Evolutionary conservation across 306 rosid species (phyloP).

Genomic region (Pueraria montana): DNA sequence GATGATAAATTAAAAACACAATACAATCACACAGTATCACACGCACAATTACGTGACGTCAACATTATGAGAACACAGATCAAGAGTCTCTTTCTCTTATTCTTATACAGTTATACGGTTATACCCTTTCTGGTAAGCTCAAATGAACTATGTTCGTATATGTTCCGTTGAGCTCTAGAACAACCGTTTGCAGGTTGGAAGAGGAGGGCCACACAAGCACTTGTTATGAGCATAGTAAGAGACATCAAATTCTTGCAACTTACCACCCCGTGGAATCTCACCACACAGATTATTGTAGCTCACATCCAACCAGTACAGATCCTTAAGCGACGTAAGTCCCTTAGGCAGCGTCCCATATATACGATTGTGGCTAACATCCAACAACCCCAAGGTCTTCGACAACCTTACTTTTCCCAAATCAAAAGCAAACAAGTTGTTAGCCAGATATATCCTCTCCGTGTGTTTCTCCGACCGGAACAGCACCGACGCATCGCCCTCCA

Average conservation of each 20-base stretch:
- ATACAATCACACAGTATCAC: too few relatives aligned
- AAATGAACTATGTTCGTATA: too few relatives aligned
- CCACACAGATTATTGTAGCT: conserved; percentile 47
- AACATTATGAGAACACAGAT: too few relatives aligned
- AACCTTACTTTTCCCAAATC: conserved; percentile 42
- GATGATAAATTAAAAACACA: too few relatives aligned
- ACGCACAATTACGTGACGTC: too few relatives aligned
- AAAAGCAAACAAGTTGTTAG: conserved; percentile 13
- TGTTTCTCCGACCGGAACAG: conserved; percentile 36
- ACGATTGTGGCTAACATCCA: conserved; percentile 37
- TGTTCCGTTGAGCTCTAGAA: too few relatives aligned
- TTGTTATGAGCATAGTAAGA: conserved; percentile 31
- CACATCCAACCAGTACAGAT: conserved; percentile 25
- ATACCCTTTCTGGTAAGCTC: too few relatives aligned
- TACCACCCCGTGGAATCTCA: conserved; percentile 45
- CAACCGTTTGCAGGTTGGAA: neutral
- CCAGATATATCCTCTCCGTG: conserved; percentile 22
- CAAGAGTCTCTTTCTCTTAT: too few relatives aligned
- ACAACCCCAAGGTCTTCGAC: neutral
- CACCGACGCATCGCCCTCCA: conserved; percentile 51
- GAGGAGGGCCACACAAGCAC: conserved; percentile 48
- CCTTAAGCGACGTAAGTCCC: conserved; percentile 25
- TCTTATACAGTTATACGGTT: too few relatives aligned
- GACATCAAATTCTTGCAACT: conserved; percentile 26
- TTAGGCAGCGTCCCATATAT: conserved; percentile 41